A percentile compares a stretch with the other conserved stretches of the same genome.
phyloP scores from a whole-genome alignment of 2,329 filamentous ascomycete species.

The Venturia oleaginea region DNA sequence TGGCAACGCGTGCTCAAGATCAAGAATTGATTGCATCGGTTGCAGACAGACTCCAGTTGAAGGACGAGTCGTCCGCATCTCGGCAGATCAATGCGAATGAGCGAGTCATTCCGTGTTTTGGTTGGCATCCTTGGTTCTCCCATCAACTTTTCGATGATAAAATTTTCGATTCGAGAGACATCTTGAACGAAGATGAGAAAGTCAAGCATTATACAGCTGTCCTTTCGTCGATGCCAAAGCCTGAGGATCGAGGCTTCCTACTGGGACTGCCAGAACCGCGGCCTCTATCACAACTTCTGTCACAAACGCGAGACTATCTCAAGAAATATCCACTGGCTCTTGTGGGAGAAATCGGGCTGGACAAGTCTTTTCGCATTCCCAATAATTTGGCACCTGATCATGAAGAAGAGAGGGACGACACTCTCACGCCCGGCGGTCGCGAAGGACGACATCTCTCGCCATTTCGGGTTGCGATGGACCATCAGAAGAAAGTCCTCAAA shows the following conservation, averaged over 20 bases:
- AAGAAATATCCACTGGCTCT: conserved; percentile 52
- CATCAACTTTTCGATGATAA: conserved; percentile 62
- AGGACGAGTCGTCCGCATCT: conserved; percentile 17
- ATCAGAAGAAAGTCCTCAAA: conserved; percentile 58
- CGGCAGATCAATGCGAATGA: conserved; percentile 26
- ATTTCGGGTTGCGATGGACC: conserved; percentile 56
- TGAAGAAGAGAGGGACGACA: conserved; percentile 34
- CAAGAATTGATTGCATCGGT: conserved; percentile 61
- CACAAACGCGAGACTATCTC: conserved; percentile 48
- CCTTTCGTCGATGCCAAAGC: conserved; percentile 41
- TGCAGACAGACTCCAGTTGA: conserved; percentile 43
- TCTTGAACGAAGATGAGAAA: conserved; percentile 34
- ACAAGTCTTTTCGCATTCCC: conserved; percentile 69
- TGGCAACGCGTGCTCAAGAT: conserved; percentile 69
- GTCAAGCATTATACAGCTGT: conserved; percentile 58
- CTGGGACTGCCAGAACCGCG: conserved; percentile 49
- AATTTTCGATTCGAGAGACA: conserved; percentile 23
- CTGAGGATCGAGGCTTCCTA: conserved; percentile 43
- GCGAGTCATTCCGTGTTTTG: conserved; percentile 62
- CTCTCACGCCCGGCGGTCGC: conserved; percentile 58
- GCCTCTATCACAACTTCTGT: conserved; percentile 50
- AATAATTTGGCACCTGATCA: conserved; percentile 41
- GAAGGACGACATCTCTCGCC: conserved; percentile 61
- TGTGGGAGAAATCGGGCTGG: conserved; percentile 69
- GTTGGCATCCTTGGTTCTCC: conserved; percentile 84